A percentile compares a stretch with the other conserved stretches of the same genome.
Conservation (phyloP, 495 filamentous ascomycete species). For the Tuber aestivum region DNA sequence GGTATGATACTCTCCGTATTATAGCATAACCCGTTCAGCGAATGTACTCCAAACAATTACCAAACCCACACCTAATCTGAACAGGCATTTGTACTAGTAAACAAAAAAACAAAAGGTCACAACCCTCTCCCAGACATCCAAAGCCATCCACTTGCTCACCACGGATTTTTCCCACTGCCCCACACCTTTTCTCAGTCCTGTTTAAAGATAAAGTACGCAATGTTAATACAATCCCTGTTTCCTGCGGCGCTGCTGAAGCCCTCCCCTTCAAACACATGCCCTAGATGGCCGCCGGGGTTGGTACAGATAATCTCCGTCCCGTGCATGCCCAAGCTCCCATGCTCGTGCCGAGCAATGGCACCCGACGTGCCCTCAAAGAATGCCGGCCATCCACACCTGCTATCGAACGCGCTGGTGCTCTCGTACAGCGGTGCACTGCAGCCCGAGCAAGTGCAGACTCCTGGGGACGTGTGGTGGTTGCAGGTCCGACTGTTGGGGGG, state of each 20-base stretch:
- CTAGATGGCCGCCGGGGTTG: constrained; percentile 91
- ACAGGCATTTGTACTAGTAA: neutral
- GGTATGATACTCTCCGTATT: neutral
- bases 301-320: constrained; percentile 88
- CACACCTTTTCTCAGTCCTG: constrained; percentile 46
- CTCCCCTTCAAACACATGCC: constrained; percentile 97
- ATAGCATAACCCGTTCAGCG: neutral
- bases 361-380: constrained; percentile 92
- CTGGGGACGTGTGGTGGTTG: constrained; percentile 69
- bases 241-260: constrained; percentile 84
- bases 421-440: constrained; percentile 85
- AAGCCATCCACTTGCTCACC: neutral
- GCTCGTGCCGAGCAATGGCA: constrained; percentile 73
- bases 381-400: constrained; percentile 94
- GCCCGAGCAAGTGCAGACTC: constrained; percentile 77
- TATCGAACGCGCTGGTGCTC: constrained; percentile 87
- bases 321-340: constrained; percentile 71
- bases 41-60: neutral
- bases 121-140: neutral
- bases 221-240: constrained; percentile 96
- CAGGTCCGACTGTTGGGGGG: constrained; percentile 70
- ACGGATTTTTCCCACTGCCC: neutral
- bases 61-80: neutral
- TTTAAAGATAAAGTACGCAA: constrained; percentile 76
- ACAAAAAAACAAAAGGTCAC: neutral